These are phyloP conservation scores for Lasiosphaeris hirsuta DNA, from an alignment of 495 filamentous ascomycete species.

Conservation along the genomic window DNA sequence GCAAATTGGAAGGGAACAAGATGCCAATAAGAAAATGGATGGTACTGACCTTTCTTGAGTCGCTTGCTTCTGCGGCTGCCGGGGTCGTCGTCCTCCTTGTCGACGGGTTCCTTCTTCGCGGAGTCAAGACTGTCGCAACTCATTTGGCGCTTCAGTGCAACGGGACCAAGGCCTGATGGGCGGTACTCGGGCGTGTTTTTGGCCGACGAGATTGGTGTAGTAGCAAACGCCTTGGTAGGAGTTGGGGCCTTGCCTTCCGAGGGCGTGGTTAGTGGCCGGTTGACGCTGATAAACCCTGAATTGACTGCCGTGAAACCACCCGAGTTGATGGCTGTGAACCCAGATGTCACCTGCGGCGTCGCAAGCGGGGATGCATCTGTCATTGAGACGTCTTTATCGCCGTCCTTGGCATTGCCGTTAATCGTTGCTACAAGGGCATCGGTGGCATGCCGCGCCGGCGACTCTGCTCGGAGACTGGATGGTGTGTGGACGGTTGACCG, in stretches of 20 bases:
- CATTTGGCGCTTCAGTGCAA: slow-evolving; percentile 74
- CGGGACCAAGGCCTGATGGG: slow-evolving; percentile 46
- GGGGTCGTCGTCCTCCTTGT: slow-evolving; percentile 64
- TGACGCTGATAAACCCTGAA: slow-evolving; percentile 75
- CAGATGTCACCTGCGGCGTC: slow-evolving; percentile 47
- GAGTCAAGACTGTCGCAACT: slow-evolving; percentile 70
- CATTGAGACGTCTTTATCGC: slow-evolving; percentile 51
- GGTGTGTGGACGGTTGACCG: slow-evolving; percentile 68
- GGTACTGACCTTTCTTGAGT: slow-evolving; percentile 77
- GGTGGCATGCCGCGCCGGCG: slow-evolving; percentile 68
- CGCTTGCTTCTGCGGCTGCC: slow-evolving; percentile 87
- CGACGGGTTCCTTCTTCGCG: slow-evolving; percentile 51
- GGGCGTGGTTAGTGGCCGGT: slow-evolving; percentile 44
- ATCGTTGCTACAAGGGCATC: slow-evolving; percentile 65
- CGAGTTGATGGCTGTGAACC: slow-evolving; percentile 73
- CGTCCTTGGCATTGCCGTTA: slow-evolving; percentile 45
- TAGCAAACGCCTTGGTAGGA: slow-evolving; percentile 46
- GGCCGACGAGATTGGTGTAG: slow-evolving; percentile 46
- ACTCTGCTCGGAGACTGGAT: slow-evolving; percentile 59
- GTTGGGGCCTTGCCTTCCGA: slow-evolving; percentile 38
- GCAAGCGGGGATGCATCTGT: slow-evolving; percentile 45
- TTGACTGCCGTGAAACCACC: slow-evolving; percentile 46
- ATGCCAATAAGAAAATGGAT: not conserved
- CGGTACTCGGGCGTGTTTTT: slow-evolving; percentile 60
- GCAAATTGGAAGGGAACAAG: not conserved